A percentile compares a stretch with the other conserved stretches of the same genome.
Evolutionary conservation across 2,329 filamentous ascomycete species (phyloP).

Genomic region (Neonectria neomacrospora): DNA sequence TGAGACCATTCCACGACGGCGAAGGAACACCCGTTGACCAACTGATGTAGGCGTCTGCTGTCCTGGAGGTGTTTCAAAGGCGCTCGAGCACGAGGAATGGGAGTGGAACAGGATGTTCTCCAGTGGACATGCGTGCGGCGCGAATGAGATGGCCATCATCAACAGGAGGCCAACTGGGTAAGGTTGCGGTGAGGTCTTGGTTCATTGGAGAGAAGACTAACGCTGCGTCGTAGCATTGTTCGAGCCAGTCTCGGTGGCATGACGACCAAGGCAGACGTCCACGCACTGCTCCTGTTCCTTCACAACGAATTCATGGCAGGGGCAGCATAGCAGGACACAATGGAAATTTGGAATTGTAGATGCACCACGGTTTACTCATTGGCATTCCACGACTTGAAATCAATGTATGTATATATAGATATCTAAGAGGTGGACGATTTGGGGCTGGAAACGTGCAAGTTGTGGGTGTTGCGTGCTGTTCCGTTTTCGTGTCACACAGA

Average conservation of each 20-base stretch:
- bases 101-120: slow-evolving; percentile 66
- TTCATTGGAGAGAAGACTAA: slow-evolving; percentile 19
- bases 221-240: slow-evolving; percentile 58
- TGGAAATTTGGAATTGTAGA: slow-evolving; percentile 2
- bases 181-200: slow-evolving; percentile 22
- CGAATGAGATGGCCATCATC: slow-evolving; percentile 63
- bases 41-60: slow-evolving; percentile 56
- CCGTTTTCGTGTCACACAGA: background rate
- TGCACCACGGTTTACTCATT: background rate
- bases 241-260: slow-evolving; percentile 71
- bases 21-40: background rate
- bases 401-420: background rate
- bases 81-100: slow-evolving; percentile 61
- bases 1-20: background rate
- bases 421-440: background rate
- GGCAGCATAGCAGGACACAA: background rate
- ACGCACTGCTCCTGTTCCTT: slow-evolving; percentile 60
- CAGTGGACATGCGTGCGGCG: slow-evolving; percentile 67
- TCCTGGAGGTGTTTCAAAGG: slow-evolving; percentile 59
- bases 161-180: slow-evolving; percentile 65
- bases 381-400: background rate
- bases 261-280: slow-evolving; percentile 66
- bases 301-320: slow-evolving; percentile 36
- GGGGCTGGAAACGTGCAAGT: background rate
- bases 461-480: background rate